These are phyloP conservation scores for Globisporangium splendens DNA, from an alignment of 352 stramenopile genomes.

Conservation along the genomic window DNA sequence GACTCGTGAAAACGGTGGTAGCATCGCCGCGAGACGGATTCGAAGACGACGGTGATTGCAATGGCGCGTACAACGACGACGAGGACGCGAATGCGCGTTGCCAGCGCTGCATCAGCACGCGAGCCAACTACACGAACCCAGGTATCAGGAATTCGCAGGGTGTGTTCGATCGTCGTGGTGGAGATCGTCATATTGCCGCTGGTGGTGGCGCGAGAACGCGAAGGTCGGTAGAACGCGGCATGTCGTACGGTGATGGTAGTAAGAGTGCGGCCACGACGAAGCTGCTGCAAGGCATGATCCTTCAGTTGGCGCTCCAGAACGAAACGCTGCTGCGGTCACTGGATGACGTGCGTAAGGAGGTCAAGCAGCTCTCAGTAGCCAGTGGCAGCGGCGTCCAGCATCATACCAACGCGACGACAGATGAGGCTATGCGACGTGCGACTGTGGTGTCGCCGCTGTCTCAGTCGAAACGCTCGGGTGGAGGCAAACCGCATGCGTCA, in stretches of 20 bases:
- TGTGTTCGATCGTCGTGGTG: background rate
- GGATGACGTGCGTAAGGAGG: slow-evolving; percentile 35
- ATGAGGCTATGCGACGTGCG: slow-evolving; percentile 9
- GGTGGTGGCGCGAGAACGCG: background rate
- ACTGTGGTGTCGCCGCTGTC: slow-evolving; percentile 11
- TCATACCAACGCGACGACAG: no score
- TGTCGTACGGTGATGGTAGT: background rate
- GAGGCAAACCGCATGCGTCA: background rate
- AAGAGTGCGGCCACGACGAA: slow-evolving; percentile 21
- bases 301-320: slow-evolving; percentile 57
- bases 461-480: background rate
- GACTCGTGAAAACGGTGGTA: slow-evolving; percentile 20
- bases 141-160: background rate
- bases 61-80: background rate
- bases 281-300: slow-evolving; percentile 48
- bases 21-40: slow-evolving; percentile 2
- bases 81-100: background rate
- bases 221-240: background rate
- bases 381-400: no score
- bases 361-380: slow-evolving; percentile 8
- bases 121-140: background rate
- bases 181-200: background rate
- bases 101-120: background rate
- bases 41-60: slow-evolving; percentile 4
- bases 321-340: slow-evolving; percentile 43